Conservation (phyloP, 805 yeast genomes). For the Myxozyma neotropica region DNA sequence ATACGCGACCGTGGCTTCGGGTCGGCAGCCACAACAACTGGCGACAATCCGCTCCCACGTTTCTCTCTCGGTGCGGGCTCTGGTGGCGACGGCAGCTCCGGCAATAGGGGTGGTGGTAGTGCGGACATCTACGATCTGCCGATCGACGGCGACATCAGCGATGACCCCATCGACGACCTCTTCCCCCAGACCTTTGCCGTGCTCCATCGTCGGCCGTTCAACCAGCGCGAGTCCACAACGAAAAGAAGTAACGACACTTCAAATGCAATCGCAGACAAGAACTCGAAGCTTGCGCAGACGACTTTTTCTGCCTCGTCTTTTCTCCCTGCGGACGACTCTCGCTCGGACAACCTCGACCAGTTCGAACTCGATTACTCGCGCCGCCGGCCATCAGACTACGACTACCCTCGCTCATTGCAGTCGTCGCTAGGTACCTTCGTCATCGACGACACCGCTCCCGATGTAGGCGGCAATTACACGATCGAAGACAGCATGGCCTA, state of each 20-base stretch:
- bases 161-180: constrained; percentile 30
- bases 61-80: no score
- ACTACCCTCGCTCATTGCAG: constrained; percentile 13
- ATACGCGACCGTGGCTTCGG: constrained; percentile 6
- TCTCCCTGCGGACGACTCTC: not conserved
- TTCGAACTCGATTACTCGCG: constrained; percentile 2
- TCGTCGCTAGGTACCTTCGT: constrained; percentile 29
- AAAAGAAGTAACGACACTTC: no score
- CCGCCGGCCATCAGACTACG: constrained; percentile 8
- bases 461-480: constrained; percentile 26
- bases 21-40: not conserved
- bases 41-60: not conserved
- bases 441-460: constrained; percentile 31
- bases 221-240: not conserved
- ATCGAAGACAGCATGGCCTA: constrained; percentile 24
- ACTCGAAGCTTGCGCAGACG: not conserved
- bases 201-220: constrained; percentile 3
- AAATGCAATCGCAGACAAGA: constrained; percentile 6
- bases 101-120: not conserved
- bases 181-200: constrained; percentile 24
- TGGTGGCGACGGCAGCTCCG: no score
- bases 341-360: constrained; percentile 5
- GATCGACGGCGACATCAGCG: not conserved
- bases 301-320: not conserved
- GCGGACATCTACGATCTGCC: not conserved